Evolutionary conservation across 2,329 filamentous ascomycete species (phyloP).

Genomic region (Xylariaceae sp.): DNA sequence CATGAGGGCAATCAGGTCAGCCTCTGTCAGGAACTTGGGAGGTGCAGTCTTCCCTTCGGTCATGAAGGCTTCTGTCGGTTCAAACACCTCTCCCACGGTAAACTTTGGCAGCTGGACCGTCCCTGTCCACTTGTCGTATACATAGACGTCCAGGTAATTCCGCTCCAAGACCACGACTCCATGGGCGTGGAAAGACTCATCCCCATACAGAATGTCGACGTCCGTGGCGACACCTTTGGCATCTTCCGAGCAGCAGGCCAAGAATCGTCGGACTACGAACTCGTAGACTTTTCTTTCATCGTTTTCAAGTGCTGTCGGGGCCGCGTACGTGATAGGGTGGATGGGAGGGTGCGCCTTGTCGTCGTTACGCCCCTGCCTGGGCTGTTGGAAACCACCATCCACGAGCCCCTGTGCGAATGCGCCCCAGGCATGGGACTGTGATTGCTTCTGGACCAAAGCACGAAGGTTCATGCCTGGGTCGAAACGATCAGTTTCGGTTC

Average conservation of each 20-base stretch:
- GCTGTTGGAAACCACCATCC: constrained; percentile 70
- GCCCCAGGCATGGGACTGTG: constrained; percentile 69
- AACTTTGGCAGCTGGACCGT: constrained; percentile 77
- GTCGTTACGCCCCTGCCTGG: constrained; percentile 77
- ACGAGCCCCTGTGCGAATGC: constrained; percentile 68
- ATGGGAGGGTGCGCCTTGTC: constrained; percentile 97
- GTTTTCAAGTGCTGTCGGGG: constrained; percentile 48
- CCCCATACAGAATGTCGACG: constrained; percentile 75
- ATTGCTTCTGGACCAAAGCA: constrained; percentile 75
- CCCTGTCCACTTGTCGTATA: constrained; percentile 94
- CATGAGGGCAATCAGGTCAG: constrained; percentile 93
- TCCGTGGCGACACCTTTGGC: constrained; percentile 81
- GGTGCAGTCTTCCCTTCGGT: constrained; percentile 83
- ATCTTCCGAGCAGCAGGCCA: constrained; percentile 93
- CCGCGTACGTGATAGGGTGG: constrained; percentile 83
- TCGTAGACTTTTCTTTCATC: constrained; percentile 78
- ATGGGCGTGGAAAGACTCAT: constrained; percentile 73
- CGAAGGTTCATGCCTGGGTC: constrained; percentile 81
- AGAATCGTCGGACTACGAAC: constrained; percentile 83
- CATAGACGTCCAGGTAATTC: constrained; percentile 92
- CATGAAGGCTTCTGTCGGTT: constrained; percentile 83
- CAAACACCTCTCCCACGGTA: constrained; percentile 69
- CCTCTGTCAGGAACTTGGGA: constrained; percentile 85
- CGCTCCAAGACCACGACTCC: constrained; percentile 78
- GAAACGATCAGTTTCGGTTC: constrained; percentile 95